phyloP scores from a whole-genome alignment of 108 stramenopile species.

The Cylindrotheca closterium region DNA sequence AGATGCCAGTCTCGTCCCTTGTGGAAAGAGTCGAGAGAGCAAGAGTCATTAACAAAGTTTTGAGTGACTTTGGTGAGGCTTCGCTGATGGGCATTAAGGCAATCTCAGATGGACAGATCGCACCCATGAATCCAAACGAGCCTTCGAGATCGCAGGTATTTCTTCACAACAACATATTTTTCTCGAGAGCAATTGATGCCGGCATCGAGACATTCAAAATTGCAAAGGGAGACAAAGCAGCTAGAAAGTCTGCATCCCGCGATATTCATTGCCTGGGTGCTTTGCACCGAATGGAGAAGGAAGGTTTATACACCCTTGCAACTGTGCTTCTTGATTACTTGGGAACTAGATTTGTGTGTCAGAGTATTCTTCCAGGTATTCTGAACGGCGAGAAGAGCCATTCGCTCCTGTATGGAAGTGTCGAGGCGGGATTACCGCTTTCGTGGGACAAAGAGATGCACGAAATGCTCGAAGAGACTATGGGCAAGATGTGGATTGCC shows the following conservation, averaged over 20 bases:
- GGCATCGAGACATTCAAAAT: slow-evolving; percentile 83
- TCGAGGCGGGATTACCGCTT: slow-evolving; percentile 74
- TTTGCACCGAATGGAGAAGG: slow-evolving; percentile 61
- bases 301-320: slow-evolving; percentile 86
- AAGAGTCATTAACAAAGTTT: slow-evolving; percentile 81
- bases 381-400: slow-evolving; percentile 84
- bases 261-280: slow-evolving; percentile 67
- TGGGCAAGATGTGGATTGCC: slow-evolving; percentile 74
- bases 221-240: slow-evolving; percentile 68
- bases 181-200: slow-evolving; percentile 84
- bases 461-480: slow-evolving; percentile 59
- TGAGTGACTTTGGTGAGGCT: slow-evolving; percentile 92
- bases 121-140: slow-evolving; percentile 94
- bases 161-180: slow-evolving; percentile 97
- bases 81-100: slow-evolving; percentile 78
- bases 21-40: slow-evolving; percentile 80
- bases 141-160: slow-evolving; percentile 84
- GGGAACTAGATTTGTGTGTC: slow-evolving; percentile 86
- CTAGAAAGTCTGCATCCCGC: slow-evolving; percentile 64
- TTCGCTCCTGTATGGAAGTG: slow-evolving; percentile 87
- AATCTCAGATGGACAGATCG: slow-evolving; percentile 83
- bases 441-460: slow-evolving; percentile 78
- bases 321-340: slow-evolving; percentile 90
- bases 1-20: slow-evolving; percentile 71
- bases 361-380: slow-evolving; percentile 90